Conservation (phyloP, 176 grass and related monocot species). For the Hsuehochloa calcarea region DNA sequence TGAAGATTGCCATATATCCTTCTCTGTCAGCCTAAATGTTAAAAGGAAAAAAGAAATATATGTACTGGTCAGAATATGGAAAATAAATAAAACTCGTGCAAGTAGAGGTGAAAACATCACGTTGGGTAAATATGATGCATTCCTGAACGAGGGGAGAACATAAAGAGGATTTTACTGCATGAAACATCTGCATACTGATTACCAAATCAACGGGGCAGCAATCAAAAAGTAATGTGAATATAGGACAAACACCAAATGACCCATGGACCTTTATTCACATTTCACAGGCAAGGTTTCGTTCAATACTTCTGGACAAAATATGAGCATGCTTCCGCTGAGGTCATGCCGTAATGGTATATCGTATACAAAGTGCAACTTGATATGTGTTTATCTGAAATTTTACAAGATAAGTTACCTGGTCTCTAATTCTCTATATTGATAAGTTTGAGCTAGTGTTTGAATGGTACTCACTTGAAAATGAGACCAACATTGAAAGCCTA, state of each 20-base stretch:
- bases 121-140: background rate
- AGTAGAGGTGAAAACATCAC: background rate
- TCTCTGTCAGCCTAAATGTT: conserved; percentile 74
- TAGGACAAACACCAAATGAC: background rate
- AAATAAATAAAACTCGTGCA: background rate
- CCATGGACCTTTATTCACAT: background rate
- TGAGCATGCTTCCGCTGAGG: background rate
- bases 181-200: background rate
- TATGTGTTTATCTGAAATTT: background rate
- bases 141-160: background rate
- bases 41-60: conserved; percentile 5
- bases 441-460: background rate
- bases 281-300: background rate
- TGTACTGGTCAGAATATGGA: background rate
- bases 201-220: background rate
- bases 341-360: background rate
- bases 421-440: background rate
- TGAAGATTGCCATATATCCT: conserved; percentile 88
- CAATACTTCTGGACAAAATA: background rate
- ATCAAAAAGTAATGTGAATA: background rate
- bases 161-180: background rate
- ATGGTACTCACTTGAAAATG: background rate
- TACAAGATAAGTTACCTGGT: background rate
- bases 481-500: background rate
- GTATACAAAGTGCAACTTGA: background rate